These are phyloP conservation scores for Larix sibirica DNA, from an alignment of 83 land plant genomes.

Conservation along the genomic window DNA sequence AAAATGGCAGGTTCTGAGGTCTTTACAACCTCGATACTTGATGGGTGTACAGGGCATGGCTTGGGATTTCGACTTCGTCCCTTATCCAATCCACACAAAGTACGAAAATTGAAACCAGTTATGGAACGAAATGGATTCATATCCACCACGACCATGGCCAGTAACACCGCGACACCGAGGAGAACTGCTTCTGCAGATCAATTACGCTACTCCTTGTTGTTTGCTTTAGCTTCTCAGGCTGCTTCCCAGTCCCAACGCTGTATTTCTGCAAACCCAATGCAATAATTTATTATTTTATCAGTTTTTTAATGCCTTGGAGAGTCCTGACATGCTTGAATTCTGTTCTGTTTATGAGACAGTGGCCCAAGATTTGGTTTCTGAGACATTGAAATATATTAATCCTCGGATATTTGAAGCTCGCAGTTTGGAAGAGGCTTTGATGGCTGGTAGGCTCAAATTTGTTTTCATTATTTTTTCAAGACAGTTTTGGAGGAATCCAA, in stretches of 20 bases:
- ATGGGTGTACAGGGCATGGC: no score
- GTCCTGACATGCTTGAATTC: neutral
- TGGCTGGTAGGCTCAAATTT: constrained; percentile 60
- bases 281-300: neutral
- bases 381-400: constrained; percentile 56
- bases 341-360: constrained; percentile 30
- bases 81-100: no score
- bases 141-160: no score
- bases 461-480: constrained; percentile 14
- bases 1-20: no score
- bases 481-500: neutral
- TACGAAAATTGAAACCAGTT: no score
- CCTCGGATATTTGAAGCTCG: constrained; percentile 63
- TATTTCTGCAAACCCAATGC: constrained; percentile 20
- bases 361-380: constrained; percentile 53
- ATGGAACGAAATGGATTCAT: no score
- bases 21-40: no score
- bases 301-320: neutral
- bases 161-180: no score
- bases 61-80: no score
- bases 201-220: constrained; percentile 63
- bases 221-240: constrained; percentile 70
- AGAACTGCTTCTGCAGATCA: constrained; percentile 30
- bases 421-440: constrained; percentile 84
- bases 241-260: constrained; percentile 62